Evolutionary conservation across 2,329 filamentous ascomycete species (phyloP), one percentile per base, ranked within the genome.

Genomic region (Ceratocystis cubensis): DNA sequence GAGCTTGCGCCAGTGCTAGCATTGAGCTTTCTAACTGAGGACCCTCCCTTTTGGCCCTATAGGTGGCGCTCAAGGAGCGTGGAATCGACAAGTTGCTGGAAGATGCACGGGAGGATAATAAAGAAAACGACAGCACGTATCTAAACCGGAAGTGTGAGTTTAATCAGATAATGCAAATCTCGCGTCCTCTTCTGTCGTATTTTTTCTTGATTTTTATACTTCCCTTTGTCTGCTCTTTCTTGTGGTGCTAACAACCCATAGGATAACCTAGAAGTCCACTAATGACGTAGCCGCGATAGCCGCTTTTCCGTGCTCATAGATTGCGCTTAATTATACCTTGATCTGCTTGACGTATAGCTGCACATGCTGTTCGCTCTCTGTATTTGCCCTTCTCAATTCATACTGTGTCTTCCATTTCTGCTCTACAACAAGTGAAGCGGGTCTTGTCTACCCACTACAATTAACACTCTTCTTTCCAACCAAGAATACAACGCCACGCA

Each of bases 51-150:
- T 4, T 41, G 20, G 48, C 25, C 3, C 7, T 61, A 10, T 25
- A 96, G 92, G 87, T 85, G 78, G 91, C 88, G 2, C 80, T 99
- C 63, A 95, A 94, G 76, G 86, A 91, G 66, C 84, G 88, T 72
- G 94, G 94, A 67, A 96, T 99, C 73, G 91, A 97, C 75, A 89
- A 88, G 72, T 89, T 97, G 80, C 79, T 99, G 10, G 89, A 92
- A 6, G 94, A 97, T 72, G 93, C 93, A 20, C 82, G 92, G 68
- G 91, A 94, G 71, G 89, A 92, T 73, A 92, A 90, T 72, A 89
- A 86, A 72, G 94, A 97, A 71, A 94, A 90, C 69, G 93, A 97
- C 74, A 79, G 61, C 44, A 75, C 75, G 48, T 72, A 78, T 22
- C 73, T 79, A 66, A 74, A 75, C n/a, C 73, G 75, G 45, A 79